Conservation (phyloP, 257 asterid genomes). For the Voacanga thouarsii region DNA sequence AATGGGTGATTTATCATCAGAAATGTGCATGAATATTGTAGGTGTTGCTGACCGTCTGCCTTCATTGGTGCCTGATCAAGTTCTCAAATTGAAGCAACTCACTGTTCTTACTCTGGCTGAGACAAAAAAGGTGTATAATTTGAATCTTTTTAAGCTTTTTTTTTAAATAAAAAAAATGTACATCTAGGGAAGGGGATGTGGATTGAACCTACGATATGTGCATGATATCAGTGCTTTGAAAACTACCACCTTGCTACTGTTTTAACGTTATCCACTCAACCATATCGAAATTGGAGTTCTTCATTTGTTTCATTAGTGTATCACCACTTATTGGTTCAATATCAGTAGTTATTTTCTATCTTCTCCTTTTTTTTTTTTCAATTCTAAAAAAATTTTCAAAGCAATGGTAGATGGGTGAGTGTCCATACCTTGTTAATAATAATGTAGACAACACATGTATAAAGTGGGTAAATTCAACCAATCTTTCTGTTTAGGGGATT, state of each 20-base stretch:
- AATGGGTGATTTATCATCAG: not conserved
- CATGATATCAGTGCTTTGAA: not conserved
- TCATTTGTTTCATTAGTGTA: no score
- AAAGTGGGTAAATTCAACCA: not conserved
- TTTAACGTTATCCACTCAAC: not conserved
- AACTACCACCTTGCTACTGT: not conserved
- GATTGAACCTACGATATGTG: not conserved
- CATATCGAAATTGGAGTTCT: not conserved
- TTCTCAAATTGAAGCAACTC: constrained; percentile 92
- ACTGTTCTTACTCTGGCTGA: constrained; percentile 92
- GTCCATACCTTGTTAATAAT: not conserved
- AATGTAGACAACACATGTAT: not conserved
- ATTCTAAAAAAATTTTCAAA: not conserved
- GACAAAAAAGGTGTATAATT: constrained; percentile 65
- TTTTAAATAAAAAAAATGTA: not conserved
- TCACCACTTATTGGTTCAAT: not conserved
- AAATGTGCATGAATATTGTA: constrained; percentile 28
- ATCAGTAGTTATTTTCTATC: not conserved
- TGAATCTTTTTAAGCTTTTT: constrained; percentile 2
- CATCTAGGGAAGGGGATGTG: not conserved
- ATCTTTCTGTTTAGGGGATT: not conserved
- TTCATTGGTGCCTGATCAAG: constrained; percentile 72
- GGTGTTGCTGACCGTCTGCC: constrained; percentile 65
- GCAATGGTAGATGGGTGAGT: no score
- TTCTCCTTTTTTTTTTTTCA: not conserved